phyloP scores from a whole-genome alignment of 371 early-diverging fungal species.

The Dichotomocladium elegans region DNA sequence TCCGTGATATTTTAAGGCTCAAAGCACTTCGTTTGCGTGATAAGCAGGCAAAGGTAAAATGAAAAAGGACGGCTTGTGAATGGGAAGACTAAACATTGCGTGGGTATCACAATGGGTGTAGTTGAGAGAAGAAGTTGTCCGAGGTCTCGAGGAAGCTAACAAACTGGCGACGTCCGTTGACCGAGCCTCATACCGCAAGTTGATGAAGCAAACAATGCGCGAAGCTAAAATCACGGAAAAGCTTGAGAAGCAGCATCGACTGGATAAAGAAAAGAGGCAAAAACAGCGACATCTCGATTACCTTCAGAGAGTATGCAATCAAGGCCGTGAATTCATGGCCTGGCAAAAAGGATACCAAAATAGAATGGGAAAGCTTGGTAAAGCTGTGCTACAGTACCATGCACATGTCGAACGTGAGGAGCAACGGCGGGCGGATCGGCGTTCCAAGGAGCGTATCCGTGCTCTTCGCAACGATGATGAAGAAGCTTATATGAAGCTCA shows the following conservation, averaged over 20 bases:
- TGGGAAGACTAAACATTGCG: background rate
- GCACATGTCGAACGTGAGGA: constrained; percentile 86
- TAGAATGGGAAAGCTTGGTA: constrained; percentile 73
- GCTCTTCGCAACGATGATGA: constrained; percentile 94
- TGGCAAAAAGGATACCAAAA: constrained; percentile 70
- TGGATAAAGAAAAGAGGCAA: constrained; percentile 86
- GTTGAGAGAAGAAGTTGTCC: constrained; percentile 78
- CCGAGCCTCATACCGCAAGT: constrained; percentile 72
- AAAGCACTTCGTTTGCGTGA: constrained; percentile 76
- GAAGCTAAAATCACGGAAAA: constrained; percentile 91
- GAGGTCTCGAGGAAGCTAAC: constrained; percentile 63
- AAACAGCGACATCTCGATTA: constrained; percentile 81
- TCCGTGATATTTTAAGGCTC: constrained; percentile 85
- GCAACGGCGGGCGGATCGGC: constrained; percentile 74
- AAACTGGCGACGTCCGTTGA: constrained; percentile 79
- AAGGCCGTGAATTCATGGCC: constrained; percentile 68
- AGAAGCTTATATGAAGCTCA: constrained; percentile 90
- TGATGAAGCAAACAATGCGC: constrained; percentile 89
- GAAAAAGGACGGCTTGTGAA: background rate
- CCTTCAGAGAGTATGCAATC: constrained; percentile 70
- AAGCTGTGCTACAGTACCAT: constrained; percentile 80
- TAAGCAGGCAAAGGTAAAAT: constrained; percentile 64
- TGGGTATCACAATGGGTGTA: constrained; percentile 13
- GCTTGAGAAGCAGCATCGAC: constrained; percentile 86
- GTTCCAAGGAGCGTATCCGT: constrained; percentile 90